Base-by-base conservation (phyloP, 805 yeast species). In the Kluyveromyces nonfermentans region DNA sequence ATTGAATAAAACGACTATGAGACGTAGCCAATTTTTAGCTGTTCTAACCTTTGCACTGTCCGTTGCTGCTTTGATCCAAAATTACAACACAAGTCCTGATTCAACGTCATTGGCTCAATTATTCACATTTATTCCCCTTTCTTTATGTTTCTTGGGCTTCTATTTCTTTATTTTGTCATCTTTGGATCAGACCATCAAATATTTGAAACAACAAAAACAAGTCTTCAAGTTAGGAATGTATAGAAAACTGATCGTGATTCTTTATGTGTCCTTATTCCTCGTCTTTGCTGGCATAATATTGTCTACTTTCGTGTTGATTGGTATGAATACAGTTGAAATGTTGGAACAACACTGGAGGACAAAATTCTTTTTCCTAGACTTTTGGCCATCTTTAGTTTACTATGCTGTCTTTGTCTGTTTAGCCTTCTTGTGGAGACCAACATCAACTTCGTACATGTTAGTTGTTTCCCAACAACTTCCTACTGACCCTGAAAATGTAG, bases 381-480 rank as follows among this genome's bases (percentile, higher is more conserved):
- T 95, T 69, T 89, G 97, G 96, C 95, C 96, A 33, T 81, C 95
- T 40, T 74, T 87, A 40, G 82, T 88, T 12, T 93, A 87, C 67
- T 86, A 85, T 58, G 65, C 81, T 39, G 89, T 89, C 33, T 89
- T 93, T 62, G 75, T 82, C 55, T 77, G 88, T 8, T 73, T 93
- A 50, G 85, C 96, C 5, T 78, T 88, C 69, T 76, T 93, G 50
- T 93, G 98, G 98, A 82, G 98, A 64, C 99, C 99, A 43, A 90
- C 97, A 0, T 93, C 84, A 53, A 87, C 95, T 34, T 88, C 96
- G 46, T 85, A 89, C 57, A 82, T 94, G 77, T 76, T 93, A 58
- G 97, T 97, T 10, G 89, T 89, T 49, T 85, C 96, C 2, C 86
- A 87, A 42, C 97, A 93, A 67, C 71, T 93, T 37, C 93, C 96